Conservation (phyloP, 805 yeast species). For the Candida maltosa region DNA sequence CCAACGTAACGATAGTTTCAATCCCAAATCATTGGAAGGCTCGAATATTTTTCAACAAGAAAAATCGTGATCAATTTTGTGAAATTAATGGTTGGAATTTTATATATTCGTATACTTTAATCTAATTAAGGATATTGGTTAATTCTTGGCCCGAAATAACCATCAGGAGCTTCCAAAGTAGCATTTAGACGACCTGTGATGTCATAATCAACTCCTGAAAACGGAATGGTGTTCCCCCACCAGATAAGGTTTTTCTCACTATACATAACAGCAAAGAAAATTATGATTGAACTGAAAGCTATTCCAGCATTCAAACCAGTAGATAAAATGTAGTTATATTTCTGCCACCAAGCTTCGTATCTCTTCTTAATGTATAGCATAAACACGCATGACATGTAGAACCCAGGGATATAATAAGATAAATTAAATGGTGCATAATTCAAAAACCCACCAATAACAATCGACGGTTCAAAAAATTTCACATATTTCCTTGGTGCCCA, state of each 20-base stretch:
- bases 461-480: constrained; percentile 46
- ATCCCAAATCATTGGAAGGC: too few relatives aligned
- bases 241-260: constrained; percentile 41
- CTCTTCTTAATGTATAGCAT: constrained; percentile 45
- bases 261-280: constrained; percentile 50
- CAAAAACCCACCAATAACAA: constrained; percentile 44
- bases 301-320: constrained; percentile 54
- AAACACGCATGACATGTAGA: constrained; percentile 48
- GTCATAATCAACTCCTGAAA: not conserved
- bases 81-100: too few relatives aligned
- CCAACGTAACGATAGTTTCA: too few relatives aligned
- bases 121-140: constrained; percentile 22
- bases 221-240: constrained; percentile 54
- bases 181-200: constrained; percentile 12
- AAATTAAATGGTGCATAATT: constrained; percentile 45
- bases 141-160: constrained; percentile 30
- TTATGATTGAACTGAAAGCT: constrained; percentile 51
- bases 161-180: constrained; percentile 20
- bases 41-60: too few relatives aligned
- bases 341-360: constrained; percentile 58
- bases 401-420: constrained; percentile 49
- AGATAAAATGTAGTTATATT: constrained; percentile 58
- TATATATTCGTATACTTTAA: too few relatives aligned
- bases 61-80: too few relatives aligned
- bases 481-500: constrained; percentile 12